Base-by-base conservation (phyloP, 345 rosid species). In the Hypericum perforatum region DNA sequence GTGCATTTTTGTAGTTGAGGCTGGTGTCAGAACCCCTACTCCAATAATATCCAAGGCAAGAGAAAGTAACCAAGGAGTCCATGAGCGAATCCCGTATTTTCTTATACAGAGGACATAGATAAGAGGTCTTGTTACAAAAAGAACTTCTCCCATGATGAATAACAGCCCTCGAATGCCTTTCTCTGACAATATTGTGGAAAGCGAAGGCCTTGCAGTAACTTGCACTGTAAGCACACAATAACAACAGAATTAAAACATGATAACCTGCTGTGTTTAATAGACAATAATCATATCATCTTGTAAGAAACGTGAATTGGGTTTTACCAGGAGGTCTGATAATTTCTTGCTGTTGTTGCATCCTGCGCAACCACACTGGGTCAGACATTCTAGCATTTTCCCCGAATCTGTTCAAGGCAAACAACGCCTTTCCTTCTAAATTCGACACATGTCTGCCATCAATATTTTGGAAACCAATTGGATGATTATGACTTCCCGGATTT, bases 21-120 rank as follows among this genome's bases (percentile, higher is more conserved):
- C 66, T 51, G 61, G 76, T 8, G 85, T 69, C 12, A 86, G 68
- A 56, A 84, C 51, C 43, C 89, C 76, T 48, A 72, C 57, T 32
- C 91, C 97, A 5, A 73, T 11, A 2, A 81, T 36, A 57, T 89
- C 95, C 60, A 84, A 70, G 37, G 74, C 78, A 51, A 89, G 76
- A 6, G 99, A 94, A 56, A 94, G 60, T 68, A 78, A 78, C 97
- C 97, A 89, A 16, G 97, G 97, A 53, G 71, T 74, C 99, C 99
- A 94, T 10, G 99, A 94, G 37, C 80, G 74, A 62, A 73, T 62
- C 56, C 94, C 95, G 41, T 70, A 80, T 76, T 69, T 86, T 74
- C 87, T 75, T 58, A 89, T 81, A 63, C 85, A 77, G n/a, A 86
- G 53, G 61, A 94, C 97, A 63, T 89, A 89, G 16, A 89, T 76